phyloP scores from a whole-genome alignment of 352 stramenopile genomes.

The Globisporangium yorkense region DNA sequence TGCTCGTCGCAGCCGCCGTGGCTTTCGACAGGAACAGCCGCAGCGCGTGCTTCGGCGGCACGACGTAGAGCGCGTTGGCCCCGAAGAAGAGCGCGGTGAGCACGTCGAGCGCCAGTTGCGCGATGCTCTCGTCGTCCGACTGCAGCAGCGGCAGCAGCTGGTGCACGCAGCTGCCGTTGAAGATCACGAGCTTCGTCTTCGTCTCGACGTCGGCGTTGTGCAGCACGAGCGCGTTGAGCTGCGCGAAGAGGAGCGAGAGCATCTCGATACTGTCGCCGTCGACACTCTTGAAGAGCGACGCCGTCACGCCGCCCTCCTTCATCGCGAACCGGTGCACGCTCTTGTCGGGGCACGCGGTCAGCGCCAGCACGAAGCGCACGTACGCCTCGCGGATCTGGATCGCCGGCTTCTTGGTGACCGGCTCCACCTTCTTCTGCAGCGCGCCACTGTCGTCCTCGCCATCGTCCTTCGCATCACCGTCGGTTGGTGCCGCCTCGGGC shows the following conservation, averaged over 20 bases:
- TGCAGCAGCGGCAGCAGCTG: conserved; percentile 68
- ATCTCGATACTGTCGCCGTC: conserved; percentile 62
- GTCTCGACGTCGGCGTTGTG: conserved; percentile 40
- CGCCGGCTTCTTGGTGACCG: conserved; percentile 6
- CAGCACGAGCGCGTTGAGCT: conserved; percentile 47
- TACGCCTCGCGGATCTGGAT: conserved; percentile 71
- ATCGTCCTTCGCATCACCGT: background rate
- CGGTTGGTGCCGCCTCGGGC: conserved; percentile 6
- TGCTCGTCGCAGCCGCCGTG: background rate
- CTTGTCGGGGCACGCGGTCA: conserved; percentile 57
- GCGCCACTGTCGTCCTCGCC: background rate
- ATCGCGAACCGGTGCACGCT: conserved; percentile 77
- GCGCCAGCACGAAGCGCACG: conserved; percentile 50
- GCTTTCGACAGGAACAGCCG: conserved; percentile 43
- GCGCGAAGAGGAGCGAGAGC: conserved; percentile 37
- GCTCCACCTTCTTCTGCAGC: background rate
- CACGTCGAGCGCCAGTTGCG: conserved; percentile 28
- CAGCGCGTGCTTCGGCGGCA: conserved; percentile 35
- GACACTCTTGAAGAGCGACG: conserved; percentile 72
- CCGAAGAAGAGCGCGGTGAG: conserved; percentile 60
- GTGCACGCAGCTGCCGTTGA: conserved; percentile 55
- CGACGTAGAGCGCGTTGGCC: conserved; percentile 42
- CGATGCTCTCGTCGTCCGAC: conserved; percentile 37
- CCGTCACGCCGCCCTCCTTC: conserved; percentile 60
- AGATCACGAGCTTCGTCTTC: conserved; percentile 56